Base-by-base conservation (phyloP, 2,329 filamentous ascomycete species). In the Coniella vitis region DNA sequence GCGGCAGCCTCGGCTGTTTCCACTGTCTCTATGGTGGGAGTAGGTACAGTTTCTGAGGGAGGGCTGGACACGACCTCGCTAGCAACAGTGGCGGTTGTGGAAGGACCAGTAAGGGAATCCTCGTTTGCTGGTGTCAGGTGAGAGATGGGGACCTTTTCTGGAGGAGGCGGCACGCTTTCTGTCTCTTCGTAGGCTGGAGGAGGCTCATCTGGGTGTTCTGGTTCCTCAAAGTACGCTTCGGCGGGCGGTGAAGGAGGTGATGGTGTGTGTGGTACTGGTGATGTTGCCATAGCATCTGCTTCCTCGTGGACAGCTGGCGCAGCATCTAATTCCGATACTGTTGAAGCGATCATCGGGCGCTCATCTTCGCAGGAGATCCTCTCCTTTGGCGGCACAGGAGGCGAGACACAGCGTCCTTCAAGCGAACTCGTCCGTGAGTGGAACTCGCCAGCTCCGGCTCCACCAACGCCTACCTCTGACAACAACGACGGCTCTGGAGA, bases 111-210 rank as follows among this genome's bases (percentile, higher is more conserved):
- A 10, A 39, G 47, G 4, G 5, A 7, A 4, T 40, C 31, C 8
- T 34, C 12, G 22, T 20, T 19, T 36, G 17, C 13, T 38, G 4
- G 17, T 16, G 35, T 2, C 34, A 25, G 21, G 13, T 17, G 29
- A 4, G 25, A 5, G 4, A 16, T 14, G 12, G 45, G 7, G 25
- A 29, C 19, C 44, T 53, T 53, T 25, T 53, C 51, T 17, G 51
- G 47, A 4, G 51, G 51, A 7, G 51, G 36, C 12, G 40, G 43
- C n/a, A 47, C 34, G 4, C 32, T 19, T 10, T 50, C 29, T 3
- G 14, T 41, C 22, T 50, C 51, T 31, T 53, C 47, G 19, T 53
- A 53, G n/a, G 51, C 47, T 4, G 51, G 51, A 25, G 51, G 51
- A 8, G 36, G 32, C 1, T 49, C 49, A 19, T 37, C 17, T 1